These are phyloP conservation scores for Jacaranda mimosifolia DNA, from an alignment of 257 asterid genomes.

Conservation along the genomic window DNA sequence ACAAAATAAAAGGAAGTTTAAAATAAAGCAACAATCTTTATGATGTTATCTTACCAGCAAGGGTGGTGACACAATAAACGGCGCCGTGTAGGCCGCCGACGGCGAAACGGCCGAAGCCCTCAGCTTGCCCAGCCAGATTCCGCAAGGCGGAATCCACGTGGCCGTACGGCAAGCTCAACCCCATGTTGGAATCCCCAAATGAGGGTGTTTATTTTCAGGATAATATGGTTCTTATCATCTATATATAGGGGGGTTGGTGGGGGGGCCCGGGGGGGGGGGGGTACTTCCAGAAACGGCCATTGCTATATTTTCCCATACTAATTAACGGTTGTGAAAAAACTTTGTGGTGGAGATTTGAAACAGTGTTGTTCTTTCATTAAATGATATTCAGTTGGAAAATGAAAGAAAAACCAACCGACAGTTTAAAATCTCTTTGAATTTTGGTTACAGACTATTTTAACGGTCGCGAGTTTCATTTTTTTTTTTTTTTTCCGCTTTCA, in stretches of 20 bases:
- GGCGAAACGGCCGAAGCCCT: constrained; percentile 84
- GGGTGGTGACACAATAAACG: constrained; percentile 64
- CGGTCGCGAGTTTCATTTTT: background rate
- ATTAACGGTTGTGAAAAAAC: background rate
- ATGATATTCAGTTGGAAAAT: background rate
- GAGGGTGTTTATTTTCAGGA: constrained; percentile 7
- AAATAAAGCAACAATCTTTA: background rate
- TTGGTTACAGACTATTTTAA: background rate
- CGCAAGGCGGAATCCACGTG: constrained; percentile 69
- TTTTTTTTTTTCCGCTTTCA: background rate
- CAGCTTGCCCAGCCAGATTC: constrained; percentile 77
- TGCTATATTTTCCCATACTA: constrained; percentile 11
- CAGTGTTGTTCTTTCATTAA: constrained; percentile 20
- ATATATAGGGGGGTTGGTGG: background rate
- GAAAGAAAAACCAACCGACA: constrained; percentile 28
- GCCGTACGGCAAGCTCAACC: constrained; percentile 58
- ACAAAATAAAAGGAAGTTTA: background rate
- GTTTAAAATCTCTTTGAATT: background rate
- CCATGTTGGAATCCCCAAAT: constrained; percentile 38
- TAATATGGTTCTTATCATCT: constrained; percentile 18
- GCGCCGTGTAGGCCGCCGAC: constrained; percentile 82
- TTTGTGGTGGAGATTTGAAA: background rate
- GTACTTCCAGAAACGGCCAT: constrained; percentile 31
- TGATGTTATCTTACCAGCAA: constrained; percentile 53
- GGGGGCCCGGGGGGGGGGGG: background rate